Base-by-base conservation (phyloP, 208 protist species). In the Trypanosomatidae sp. region DNA sequence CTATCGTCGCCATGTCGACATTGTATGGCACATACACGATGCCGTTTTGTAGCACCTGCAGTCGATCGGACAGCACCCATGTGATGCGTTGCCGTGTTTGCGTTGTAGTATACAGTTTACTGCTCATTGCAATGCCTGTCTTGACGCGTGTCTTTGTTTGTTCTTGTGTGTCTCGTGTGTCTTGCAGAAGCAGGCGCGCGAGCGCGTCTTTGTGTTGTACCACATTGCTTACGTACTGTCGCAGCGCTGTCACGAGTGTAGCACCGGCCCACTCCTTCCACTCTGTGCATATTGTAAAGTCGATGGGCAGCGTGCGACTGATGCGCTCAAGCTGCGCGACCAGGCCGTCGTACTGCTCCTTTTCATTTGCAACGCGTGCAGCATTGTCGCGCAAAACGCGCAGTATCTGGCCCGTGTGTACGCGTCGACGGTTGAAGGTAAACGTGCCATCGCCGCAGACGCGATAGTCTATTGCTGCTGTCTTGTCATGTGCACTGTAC, bases 1-100 rank as follows among this genome's bases (percentile, higher is more conserved):
- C 77, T 39, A 88, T 84, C 7, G 71, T 82, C 18, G 71, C 66
- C 50, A 90, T 86, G 48, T 90, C 73, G 4, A 90, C 81, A 43
- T 90, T 67, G 51, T 74, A 69, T 8, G 81, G 76, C 18, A 90
- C 64, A 48, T 76, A 87, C 3, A 90, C 61, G 10, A 90, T 73
- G n/a, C 81, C 81, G 32, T 68, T 90, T 15, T 74, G 71, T 52
- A 90, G 60, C 3, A 61, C 79, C 49, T 87, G 66, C 53, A 78
- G 80, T 13, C 58, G 45, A 45, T 83, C 66, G 4, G 81, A 90
- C 2, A 90, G 66, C 18, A 90, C 66, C 76, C 81, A 90, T 46
- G 86, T 72, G 65, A 86, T 83, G 20, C 76, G 55, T 27, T 77
- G n/a, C n/a, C n/a, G n/a, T 82, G 37, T 75, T 71, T 15, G 63